Base-by-base conservation (phyloP, 768 basidiomycete species). In the Strobilomyces dryophilus region DNA sequence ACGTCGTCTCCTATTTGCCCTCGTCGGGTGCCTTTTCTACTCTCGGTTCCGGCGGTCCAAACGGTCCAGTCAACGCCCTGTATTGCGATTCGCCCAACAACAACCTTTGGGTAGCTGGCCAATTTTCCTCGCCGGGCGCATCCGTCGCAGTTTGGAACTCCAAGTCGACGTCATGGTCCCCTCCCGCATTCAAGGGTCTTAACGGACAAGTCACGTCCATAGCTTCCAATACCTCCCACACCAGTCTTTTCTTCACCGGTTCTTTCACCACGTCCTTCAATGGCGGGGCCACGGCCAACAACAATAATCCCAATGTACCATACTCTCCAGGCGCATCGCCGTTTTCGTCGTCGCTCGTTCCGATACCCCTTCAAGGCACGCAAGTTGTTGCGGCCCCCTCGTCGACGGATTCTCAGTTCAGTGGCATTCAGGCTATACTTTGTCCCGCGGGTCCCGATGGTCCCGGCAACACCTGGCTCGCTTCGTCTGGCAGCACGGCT, bases 291-390 rank as follows among this genome's bases (percentile, higher is more conserved):
- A 70, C 71, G 15, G 49, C 61, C 40, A 87, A 84, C 63, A 79
- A 79, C 56, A 87, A 87, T 64, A 93, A 92, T 64, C 91, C 91
- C 11, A 93, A 88, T 54, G 84, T 93, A 4, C 91, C 91, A 12
- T 85, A 82, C 61, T 93, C 92, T 20, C 66, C 82, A 2, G 85
- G 89, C 26, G 89, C 92, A 14, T 86, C 89, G 0, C 88, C 89
- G 0, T 92, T 90, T 66, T 89, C 94, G 5, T 89, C 90, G 2
- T 95, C 92, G 10, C 83, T 97, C 45, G 92, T 94, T 35, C 89
- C 90, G 17, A 73, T 93, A 32, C 83, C 89, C 31, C 71, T 93
- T 17, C 68, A 76, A 56, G 76, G 76, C 18, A 82, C 85, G n/a
- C 65, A 76, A 43, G 65, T 79, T 17, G 70, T 82, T 60, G 84